Evolutionary conservation across 2,329 filamentous ascomycete genomes (phyloP).

Genomic region (Emericellopsis cladophorae): DNA sequence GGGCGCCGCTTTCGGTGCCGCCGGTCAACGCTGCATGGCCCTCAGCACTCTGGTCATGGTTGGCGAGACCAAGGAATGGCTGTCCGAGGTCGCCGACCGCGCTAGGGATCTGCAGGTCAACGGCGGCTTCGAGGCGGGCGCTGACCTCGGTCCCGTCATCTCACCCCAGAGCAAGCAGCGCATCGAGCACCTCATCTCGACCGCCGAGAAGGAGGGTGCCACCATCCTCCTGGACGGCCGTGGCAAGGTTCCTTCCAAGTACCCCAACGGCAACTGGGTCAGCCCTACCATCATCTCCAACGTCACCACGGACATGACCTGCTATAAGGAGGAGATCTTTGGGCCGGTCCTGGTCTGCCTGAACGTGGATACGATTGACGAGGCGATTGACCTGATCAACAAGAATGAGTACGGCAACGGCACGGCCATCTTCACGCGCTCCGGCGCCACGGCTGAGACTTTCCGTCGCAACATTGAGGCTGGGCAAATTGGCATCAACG

Average conservation of each 20-base stretch:
- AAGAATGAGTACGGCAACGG: conserved; percentile 80
- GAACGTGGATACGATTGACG: conserved; percentile 65
- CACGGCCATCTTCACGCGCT: conserved; percentile 72
- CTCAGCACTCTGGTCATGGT: conserved; percentile 74
- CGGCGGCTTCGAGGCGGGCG: conserved; percentile 69
- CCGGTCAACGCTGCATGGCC: conserved; percentile 79
- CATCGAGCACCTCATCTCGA: conserved; percentile 64
- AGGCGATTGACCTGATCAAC: conserved; percentile 73
- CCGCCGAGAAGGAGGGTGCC: conserved; percentile 68
- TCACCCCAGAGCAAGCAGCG: conserved; percentile 65
- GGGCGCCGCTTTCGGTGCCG: conserved; percentile 74
- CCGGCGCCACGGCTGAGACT: conserved; percentile 60
- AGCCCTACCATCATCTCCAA: conserved; percentile 74
- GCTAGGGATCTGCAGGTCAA: conserved; percentile 63
- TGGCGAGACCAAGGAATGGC: conserved; percentile 74
- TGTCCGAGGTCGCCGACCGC: conserved; percentile 63
- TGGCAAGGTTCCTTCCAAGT: conserved; percentile 61
- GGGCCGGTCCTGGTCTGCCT: conserved; percentile 75
- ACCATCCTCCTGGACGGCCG: conserved; percentile 74
- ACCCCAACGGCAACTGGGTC: conserved; percentile 77
- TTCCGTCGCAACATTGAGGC: conserved; percentile 77
- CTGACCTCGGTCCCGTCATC: conserved; percentile 75
- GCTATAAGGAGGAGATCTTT: conserved; percentile 79
- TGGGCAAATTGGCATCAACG: conserved; percentile 77
- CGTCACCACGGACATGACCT: conserved; percentile 69